Percentiles rank a stretch among this genome's conserved stretches.
phyloP scores from a whole-genome alignment of 768 basidiomycete genomes.

The Lepiota brunneoincarnata region DNA sequence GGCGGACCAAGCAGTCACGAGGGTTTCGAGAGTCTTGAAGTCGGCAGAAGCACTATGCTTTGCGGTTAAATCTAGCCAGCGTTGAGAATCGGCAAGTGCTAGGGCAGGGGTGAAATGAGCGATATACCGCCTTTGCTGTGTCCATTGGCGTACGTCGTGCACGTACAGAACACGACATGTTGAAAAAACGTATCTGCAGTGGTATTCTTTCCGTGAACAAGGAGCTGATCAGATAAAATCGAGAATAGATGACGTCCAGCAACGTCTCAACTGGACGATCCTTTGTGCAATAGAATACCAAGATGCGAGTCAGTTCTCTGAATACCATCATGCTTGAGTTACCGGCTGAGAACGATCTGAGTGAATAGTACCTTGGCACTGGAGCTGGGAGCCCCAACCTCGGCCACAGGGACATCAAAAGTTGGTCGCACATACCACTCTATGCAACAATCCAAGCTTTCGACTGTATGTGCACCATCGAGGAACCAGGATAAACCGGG shows the following conservation, averaged over 20 bases:
- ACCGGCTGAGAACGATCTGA: no score
- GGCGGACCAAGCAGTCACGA: slow-evolving; percentile 69
- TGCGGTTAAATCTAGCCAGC: slow-evolving; percentile 66
- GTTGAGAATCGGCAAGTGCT: neutral
- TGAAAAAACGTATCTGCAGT: slow-evolving; percentile 60
- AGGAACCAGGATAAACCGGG: slow-evolving; percentile 77
- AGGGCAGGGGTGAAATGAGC: neutral
- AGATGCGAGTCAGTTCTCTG: slow-evolving; percentile 38
- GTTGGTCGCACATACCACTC: slow-evolving; percentile 79
- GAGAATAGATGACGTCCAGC: slow-evolving; percentile 50
- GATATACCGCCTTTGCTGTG: slow-evolving; percentile 80
- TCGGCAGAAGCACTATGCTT: slow-evolving; percentile 61
- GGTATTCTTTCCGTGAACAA: slow-evolving; percentile 34
- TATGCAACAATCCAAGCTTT: slow-evolving; percentile 83
- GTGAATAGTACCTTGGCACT: no score
- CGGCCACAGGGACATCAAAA: slow-evolving; percentile 37
- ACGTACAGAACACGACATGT: slow-evolving; percentile 90
- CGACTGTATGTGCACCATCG: slow-evolving; percentile 93
- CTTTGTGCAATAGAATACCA: slow-evolving; percentile 94
- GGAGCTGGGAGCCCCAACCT: neutral
- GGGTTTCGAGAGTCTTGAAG: slow-evolving; percentile 60
- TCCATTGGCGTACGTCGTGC: slow-evolving; percentile 90
- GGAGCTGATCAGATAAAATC: slow-evolving; percentile 43
- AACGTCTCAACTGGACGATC: slow-evolving; percentile 80
- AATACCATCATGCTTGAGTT: neutral